Conservation (phyloP, 345 rosid genomes). For the Euclidium syriacum region DNA sequence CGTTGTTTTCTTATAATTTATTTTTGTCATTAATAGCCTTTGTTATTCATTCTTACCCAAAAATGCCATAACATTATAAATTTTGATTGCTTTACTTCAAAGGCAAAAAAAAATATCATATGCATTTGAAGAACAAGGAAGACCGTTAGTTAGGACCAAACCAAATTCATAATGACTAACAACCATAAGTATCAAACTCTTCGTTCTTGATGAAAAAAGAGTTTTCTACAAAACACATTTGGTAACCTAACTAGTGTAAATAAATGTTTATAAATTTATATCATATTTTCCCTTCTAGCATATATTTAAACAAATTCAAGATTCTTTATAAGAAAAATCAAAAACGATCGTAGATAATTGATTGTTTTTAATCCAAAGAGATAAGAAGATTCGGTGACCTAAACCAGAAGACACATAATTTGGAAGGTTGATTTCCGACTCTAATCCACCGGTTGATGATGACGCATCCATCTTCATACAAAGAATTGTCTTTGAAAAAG, state of each 20-base stretch:
- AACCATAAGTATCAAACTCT: conserved; percentile 12
- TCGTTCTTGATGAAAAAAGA: neutral
- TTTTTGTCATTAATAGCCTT: too few species aligned
- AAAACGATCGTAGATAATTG: neutral
- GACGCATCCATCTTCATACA: conserved; percentile 7
- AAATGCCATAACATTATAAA: too few species aligned
- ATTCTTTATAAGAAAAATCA: neutral
- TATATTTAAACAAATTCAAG: neutral
- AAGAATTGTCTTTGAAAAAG: neutral
- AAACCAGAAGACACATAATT: conserved; percentile 16
- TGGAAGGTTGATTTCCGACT: conserved; percentile 7
- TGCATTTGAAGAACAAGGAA: neutral
- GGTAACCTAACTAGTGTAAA: neutral
- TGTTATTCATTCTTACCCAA: too few species aligned
- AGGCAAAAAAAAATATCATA: neutral
- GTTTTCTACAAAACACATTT: neutral
- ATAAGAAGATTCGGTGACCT: conserved; percentile 22
- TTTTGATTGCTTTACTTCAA: conserved; percentile 18
- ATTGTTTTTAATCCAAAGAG: neutral
- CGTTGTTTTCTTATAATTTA: too few species aligned
- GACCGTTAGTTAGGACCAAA: conserved; percentile 20
- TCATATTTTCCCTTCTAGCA: neutral
- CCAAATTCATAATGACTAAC: conserved; percentile 18
- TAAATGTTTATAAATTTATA: neutral
- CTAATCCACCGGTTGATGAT: conserved; percentile 13